These are phyloP conservation scores for Cercospora zeae-maydis DNA, from an alignment of 2,329 filamentous ascomycete species.

Conservation along the genomic window DNA sequence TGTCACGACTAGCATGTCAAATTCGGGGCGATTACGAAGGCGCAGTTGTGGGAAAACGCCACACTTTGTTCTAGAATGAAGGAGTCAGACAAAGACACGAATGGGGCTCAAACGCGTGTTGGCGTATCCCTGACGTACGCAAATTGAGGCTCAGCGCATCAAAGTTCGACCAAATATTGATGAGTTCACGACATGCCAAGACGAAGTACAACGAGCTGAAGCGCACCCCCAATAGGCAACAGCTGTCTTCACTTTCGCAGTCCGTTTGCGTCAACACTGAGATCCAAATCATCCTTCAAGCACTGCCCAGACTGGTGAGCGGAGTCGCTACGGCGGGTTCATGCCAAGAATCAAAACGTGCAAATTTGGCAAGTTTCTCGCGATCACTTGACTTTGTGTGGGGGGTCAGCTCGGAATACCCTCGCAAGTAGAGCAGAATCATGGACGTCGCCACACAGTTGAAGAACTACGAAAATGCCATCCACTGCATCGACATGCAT, in stretches of 20 bases:
- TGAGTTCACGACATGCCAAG: not conserved
- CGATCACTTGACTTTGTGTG: too few species aligned
- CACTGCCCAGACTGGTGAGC: too few species aligned
- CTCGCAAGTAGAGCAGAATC: not conserved
- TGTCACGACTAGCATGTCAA: not conserved
- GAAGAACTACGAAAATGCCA: constrained; percentile 1
- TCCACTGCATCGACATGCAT: constrained; percentile 36
- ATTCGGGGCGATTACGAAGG: not conserved
- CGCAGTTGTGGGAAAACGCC: not conserved
- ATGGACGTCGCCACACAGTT: constrained; percentile 13
- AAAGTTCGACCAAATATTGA: not conserved
- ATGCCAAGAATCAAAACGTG: too few species aligned
- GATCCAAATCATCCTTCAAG: too few species aligned
- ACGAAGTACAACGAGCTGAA: not conserved
- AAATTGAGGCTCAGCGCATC: not conserved
- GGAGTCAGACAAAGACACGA: not conserved
- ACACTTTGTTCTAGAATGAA: not conserved
- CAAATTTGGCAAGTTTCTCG: too few species aligned
- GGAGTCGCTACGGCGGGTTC: too few species aligned
- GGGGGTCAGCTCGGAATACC: too few species aligned
- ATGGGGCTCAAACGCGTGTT: too few species aligned
- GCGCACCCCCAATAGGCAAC: too few species aligned
- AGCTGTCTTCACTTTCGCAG: too few species aligned
- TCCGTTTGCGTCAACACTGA: too few species aligned
- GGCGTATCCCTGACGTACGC: not conserved